These are phyloP conservation scores for Scenedesmus sp. DNA, from an alignment of 163 green algal genomes.

Conservation along the genomic window DNA sequence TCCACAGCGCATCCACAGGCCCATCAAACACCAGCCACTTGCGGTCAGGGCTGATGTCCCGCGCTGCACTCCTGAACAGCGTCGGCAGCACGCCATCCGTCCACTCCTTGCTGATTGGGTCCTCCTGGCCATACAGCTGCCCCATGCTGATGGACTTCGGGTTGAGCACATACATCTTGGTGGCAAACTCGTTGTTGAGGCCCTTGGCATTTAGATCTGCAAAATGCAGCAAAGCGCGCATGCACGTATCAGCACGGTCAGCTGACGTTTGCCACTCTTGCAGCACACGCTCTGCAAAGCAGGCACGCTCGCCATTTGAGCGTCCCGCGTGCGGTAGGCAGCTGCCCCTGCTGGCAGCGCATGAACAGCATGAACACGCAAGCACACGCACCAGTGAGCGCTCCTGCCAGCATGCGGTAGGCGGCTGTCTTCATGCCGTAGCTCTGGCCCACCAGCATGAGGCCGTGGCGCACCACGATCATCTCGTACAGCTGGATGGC, in stretches of 20 bases:
- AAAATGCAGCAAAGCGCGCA: constrained; percentile 11
- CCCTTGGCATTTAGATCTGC: constrained; percentile 54
- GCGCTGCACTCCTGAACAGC: constrained; percentile 67
- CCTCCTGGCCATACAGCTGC: constrained; percentile 82
- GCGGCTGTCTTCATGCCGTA: constrained; percentile 79
- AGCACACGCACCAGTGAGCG: constrained; percentile 54
- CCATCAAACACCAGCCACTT: constrained; percentile 88
- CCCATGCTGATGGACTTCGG: constrained; percentile 89
- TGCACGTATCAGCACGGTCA: not conserved
- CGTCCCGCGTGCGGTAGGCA: no score
- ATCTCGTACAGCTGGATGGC: constrained; percentile 85
- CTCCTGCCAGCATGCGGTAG: constrained; percentile 71
- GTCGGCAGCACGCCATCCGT: constrained; percentile 85
- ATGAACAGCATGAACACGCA: not conserved
- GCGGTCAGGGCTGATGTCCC: constrained; percentile 58
- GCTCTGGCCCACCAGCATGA: constrained; percentile 81
- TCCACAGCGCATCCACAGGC: constrained; percentile 88
- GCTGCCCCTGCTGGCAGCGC: not conserved
- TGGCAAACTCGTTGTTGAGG: constrained; percentile 78
- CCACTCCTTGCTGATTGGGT: constrained; percentile 81
- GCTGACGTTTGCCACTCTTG: no score
- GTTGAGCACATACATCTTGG: constrained; percentile 76
- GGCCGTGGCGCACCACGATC: constrained; percentile 83
- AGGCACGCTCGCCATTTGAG: no score
- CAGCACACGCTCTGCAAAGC: no score